phyloP scores from a whole-genome alignment of 1,284 basidiomycete genomes.

The Microbotryomycetes sp. region DNA sequence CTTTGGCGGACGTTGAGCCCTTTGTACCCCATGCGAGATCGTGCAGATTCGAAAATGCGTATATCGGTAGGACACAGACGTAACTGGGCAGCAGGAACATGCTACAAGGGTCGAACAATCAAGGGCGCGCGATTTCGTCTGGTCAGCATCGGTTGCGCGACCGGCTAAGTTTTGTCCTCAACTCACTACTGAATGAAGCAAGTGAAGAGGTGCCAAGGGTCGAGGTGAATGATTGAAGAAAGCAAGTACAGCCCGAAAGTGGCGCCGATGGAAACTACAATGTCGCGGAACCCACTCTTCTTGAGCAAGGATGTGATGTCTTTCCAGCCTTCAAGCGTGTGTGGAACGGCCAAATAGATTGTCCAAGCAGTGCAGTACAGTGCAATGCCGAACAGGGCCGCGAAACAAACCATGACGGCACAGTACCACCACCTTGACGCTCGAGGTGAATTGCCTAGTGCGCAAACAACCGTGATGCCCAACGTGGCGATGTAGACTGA shows the following conservation, averaged over 20 bases:
- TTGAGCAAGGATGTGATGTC: constrained; percentile 53
- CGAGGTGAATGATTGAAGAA: constrained; percentile 74
- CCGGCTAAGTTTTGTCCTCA: no score
- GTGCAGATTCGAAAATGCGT: constrained; percentile 31
- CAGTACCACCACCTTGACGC: constrained; percentile 78
- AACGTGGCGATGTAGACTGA: constrained; percentile 29
- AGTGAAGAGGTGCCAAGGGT: constrained; percentile 92
- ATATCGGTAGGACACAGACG: constrained; percentile 28
- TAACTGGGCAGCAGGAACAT: constrained; percentile 22
- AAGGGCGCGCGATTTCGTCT: no score
- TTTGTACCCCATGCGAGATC: constrained; percentile 62
- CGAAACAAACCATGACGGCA: constrained; percentile 58
- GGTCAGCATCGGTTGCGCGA: no score
- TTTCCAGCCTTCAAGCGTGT: constrained; percentile 63
- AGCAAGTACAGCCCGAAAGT: constrained; percentile 86
- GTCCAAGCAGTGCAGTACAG: constrained; percentile 83
- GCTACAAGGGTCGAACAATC: no score
- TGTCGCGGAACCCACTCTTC: constrained; percentile 65
- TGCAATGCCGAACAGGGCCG: constrained; percentile 46
- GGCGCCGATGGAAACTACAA: constrained; percentile 65
- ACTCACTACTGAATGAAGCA: constrained; percentile 56
- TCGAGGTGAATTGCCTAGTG: constrained; percentile 78
- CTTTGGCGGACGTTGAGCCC: constrained; percentile 69
- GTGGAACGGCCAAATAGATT: constrained; percentile 65
- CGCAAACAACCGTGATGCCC: constrained; percentile 52